phyloP scores from a whole-genome alignment of 1,284 basidiomycete species.

The Lentinus polychrous region DNA sequence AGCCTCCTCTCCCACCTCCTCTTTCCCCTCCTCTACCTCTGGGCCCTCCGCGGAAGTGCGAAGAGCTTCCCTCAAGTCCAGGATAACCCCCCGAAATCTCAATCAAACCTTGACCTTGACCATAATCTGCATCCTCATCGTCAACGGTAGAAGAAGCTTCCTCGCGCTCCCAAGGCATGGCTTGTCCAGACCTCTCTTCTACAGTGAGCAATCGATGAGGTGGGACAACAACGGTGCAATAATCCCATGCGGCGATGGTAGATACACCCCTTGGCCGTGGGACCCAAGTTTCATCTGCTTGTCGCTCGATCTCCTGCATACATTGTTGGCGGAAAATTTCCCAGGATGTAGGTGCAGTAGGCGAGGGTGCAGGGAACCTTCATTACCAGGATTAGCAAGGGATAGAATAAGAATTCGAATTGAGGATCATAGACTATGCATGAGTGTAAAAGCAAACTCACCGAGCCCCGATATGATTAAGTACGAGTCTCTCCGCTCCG shows the following conservation, averaged over 20 bases:
- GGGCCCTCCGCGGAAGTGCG: too few relatives aligned
- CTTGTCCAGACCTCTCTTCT: too few relatives aligned
- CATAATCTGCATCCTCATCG: too few relatives aligned
- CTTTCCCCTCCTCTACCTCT: too few relatives aligned
- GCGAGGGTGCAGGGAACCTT: conserved; percentile 33
- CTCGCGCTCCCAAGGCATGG: too few relatives aligned
- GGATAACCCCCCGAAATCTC: too few relatives aligned
- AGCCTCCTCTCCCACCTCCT: too few relatives aligned
- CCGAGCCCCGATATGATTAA: conserved; percentile 84
- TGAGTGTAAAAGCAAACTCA: conserved; percentile 24
- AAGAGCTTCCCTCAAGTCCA: too few relatives aligned
- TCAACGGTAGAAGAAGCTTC: too few relatives aligned
- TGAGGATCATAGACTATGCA: too few relatives aligned
- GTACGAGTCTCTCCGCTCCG: conserved; percentile 57
- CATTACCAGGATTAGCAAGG: conserved; percentile 28
- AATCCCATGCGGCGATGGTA: conserved; percentile 63
- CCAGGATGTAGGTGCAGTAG: conserved; percentile 23
- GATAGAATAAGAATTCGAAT: too few relatives aligned
- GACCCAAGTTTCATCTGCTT: conserved; percentile 56
- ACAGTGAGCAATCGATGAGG: conserved; percentile 13
- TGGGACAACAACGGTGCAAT: conserved; percentile 51
- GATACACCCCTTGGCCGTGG: conserved; percentile 17
- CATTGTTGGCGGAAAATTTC: conserved; percentile 34
- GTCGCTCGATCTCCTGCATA: conserved; percentile 58
- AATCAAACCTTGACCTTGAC: too few relatives aligned